These are phyloP conservation scores for Cryptosporidium ryanae DNA, from an alignment of 169 alveolate genomes.

Conservation along the genomic window DNA sequence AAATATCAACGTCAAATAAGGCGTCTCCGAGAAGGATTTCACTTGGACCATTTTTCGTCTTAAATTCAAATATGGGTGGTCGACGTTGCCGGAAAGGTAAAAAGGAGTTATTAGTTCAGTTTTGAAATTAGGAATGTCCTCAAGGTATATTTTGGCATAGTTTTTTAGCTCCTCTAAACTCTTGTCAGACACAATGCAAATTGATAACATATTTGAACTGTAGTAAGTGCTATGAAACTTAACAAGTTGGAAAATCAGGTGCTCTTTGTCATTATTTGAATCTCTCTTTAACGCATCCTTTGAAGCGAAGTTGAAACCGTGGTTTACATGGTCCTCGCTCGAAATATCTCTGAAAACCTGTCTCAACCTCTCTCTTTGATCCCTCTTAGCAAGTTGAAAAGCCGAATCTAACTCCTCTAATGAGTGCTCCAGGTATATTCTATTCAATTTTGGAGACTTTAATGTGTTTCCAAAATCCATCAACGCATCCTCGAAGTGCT, in stretches of 20 bases:
- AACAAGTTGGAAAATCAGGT: constrained; percentile 32
- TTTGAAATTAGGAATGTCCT: constrained; percentile 32
- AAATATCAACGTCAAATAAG: constrained; percentile 11
- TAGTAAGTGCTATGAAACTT: constrained; percentile 26
- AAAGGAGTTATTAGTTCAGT: constrained; percentile 23
- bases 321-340: constrained; percentile 10
- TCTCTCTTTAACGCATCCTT: neutral
- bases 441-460: constrained; percentile 21
- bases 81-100: constrained; percentile 6
- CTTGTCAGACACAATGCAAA: constrained; percentile 43
- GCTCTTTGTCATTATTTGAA: constrained; percentile 2
- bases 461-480: constrained; percentile 10
- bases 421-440: constrained; percentile 35
- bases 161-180: constrained; percentile 33
- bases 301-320: constrained; percentile 16
- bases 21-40: neutral
- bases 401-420: constrained; percentile 7
- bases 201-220: constrained; percentile 48
- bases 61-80: constrained; percentile 36
- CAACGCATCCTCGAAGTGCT: constrained; percentile 42
- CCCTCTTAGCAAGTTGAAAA: neutral
- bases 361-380: neutral
- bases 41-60: constrained; percentile 23
- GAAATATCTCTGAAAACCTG: constrained; percentile 42
- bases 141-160: constrained; percentile 38